These are phyloP conservation scores for Botryotinia calthae DNA, from an alignment of 2,329 filamentous ascomycete species.

Conservation along the genomic window DNA sequence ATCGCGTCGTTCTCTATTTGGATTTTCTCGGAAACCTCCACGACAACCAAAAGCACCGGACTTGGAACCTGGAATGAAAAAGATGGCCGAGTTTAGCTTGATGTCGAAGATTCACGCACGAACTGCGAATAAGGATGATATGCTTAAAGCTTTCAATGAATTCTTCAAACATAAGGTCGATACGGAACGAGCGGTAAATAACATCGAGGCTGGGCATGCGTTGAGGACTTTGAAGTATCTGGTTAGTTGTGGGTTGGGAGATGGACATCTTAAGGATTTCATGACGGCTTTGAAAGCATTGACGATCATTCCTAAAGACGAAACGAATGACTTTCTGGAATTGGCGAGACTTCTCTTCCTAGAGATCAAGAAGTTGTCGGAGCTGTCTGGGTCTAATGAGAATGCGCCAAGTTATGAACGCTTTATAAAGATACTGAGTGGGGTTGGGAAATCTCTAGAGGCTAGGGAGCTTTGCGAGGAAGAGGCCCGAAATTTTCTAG, in stretches of 20 bases:
- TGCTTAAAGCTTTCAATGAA: constrained; percentile 61
- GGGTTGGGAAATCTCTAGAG: constrained; percentile 31
- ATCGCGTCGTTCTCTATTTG: constrained; percentile 49
- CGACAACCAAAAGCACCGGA: constrained; percentile 59
- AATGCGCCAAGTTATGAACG: constrained; percentile 2
- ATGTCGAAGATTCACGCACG: constrained; percentile 62
- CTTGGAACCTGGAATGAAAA: constrained; percentile 68
- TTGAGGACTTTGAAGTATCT: constrained; percentile 61
- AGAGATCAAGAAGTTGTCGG: constrained; percentile 22
- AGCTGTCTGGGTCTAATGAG: constrained; percentile 3
- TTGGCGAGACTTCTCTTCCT: constrained; percentile 32
- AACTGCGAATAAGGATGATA: constrained; percentile 59
- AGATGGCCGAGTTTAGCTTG: constrained; percentile 66
- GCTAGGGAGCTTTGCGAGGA: constrained; percentile 29
- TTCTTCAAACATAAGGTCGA: constrained; percentile 59
- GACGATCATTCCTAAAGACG: constrained; percentile 30
- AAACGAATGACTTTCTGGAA: constrained; percentile 18
- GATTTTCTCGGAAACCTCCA: constrained; percentile 59
- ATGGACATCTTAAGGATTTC: constrained; percentile 24
- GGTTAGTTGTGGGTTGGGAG: constrained; percentile 34
- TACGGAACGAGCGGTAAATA: constrained; percentile 53
- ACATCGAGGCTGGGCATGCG: constrained; percentile 63
- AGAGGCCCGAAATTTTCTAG: not conserved
- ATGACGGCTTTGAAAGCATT: constrained; percentile 25
- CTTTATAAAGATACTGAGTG: constrained; percentile 23